Evolutionary conservation across 2,329 filamentous ascomycete genomes (phyloP).

Genomic region (Exophiala oligosperma): DNA sequence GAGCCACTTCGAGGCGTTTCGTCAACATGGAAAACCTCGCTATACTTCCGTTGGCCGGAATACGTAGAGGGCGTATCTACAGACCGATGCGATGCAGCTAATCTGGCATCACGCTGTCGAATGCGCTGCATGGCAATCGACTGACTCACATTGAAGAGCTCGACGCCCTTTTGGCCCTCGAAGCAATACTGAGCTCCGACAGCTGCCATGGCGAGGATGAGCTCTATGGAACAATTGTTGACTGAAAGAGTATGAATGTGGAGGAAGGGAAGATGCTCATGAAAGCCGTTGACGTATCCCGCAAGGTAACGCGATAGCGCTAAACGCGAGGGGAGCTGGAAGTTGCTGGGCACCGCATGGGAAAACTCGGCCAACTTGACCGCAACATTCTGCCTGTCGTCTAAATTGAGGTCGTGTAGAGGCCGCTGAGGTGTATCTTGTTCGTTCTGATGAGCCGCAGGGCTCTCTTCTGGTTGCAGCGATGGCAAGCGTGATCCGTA

Average conservation of each 20-base stretch:
- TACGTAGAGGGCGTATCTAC: slow-evolving; percentile 27
- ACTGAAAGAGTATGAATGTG: slow-evolving; percentile 26
- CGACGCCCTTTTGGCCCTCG: slow-evolving; percentile 28
- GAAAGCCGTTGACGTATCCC: slow-evolving; percentile 30
- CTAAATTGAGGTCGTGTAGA: slow-evolving; percentile 37
- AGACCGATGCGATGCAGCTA: slow-evolving; percentile 22
- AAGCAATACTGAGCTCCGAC: slow-evolving; percentile 30
- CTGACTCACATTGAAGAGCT: slow-evolving; percentile 26
- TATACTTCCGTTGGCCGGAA: slow-evolving; percentile 9
- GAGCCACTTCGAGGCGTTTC: slow-evolving; percentile 20
- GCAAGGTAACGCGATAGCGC: slow-evolving; percentile 30
- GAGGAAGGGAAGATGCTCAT: slow-evolving; percentile 31
- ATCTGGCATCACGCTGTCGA: slow-evolving; percentile 22
- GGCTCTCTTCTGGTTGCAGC: slow-evolving; percentile 39
- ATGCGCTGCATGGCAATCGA: slow-evolving; percentile 29
- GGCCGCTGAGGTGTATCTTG: slow-evolving; percentile 25
- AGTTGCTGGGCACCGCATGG: slow-evolving; percentile 19
- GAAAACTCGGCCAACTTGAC: slow-evolving; percentile 26
- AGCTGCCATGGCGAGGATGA: slow-evolving; percentile 29
- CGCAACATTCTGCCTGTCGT: slow-evolving; percentile 34
- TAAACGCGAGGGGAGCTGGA: slow-evolving; percentile 29
- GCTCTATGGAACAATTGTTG: slow-evolving; percentile 23
- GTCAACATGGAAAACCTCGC: slow-evolving; percentile 3
- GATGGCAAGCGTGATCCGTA: slow-evolving; percentile 43
- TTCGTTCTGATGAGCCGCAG: slow-evolving; percentile 14